These are phyloP conservation scores for Fusarium anguioides DNA, from an alignment of 2,329 filamentous ascomycete genomes.

Conservation along the genomic window DNA sequence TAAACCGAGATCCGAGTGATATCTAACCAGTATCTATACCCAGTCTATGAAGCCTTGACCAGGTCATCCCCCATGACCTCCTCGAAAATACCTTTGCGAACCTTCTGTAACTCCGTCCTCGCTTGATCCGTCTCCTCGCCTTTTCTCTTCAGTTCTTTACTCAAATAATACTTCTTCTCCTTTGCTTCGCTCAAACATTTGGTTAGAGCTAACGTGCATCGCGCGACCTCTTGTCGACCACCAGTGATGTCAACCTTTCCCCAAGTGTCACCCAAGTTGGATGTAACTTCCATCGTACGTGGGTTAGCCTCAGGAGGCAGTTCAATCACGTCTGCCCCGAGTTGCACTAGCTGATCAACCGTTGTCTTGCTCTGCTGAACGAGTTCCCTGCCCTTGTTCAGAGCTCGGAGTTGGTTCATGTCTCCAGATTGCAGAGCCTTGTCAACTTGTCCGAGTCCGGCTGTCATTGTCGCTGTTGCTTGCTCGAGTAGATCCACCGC, in stretches of 20 bases:
- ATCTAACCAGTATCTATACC: background rate
- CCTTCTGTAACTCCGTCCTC: slow-evolving; percentile 55
- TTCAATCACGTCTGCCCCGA: slow-evolving; percentile 19
- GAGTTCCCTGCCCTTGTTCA: slow-evolving; percentile 24
- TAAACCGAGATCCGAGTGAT: background rate
- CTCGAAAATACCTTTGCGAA: slow-evolving; percentile 54
- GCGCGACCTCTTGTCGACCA: slow-evolving; percentile 52
- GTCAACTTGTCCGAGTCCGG: slow-evolving; percentile 53
- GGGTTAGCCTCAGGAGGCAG: slow-evolving; percentile 55
- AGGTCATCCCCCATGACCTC: slow-evolving; percentile 24
- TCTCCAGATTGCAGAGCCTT: slow-evolving; percentile 53
- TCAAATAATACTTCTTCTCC: slow-evolving; percentile 44
- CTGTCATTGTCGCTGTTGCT: slow-evolving; percentile 50
- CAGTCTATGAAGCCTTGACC: slow-evolving; percentile 9
- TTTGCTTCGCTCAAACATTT: slow-evolving; percentile 49
- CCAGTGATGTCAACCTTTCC: slow-evolving; percentile 64
- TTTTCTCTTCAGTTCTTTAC: slow-evolving; percentile 47
- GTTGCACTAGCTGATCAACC: slow-evolving; percentile 23
- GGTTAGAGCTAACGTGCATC: slow-evolving; percentile 49
- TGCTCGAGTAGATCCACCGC: slow-evolving; percentile 55
- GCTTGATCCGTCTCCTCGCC: slow-evolving; percentile 49
- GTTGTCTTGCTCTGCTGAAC: slow-evolving; percentile 20
- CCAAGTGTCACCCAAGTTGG: slow-evolving; percentile 58
- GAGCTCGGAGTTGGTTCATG: slow-evolving; percentile 39
- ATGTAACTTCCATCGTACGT: slow-evolving; percentile 51